These are phyloP conservation scores for Breviolum minutum DNA, from an alignment of 73 alveolate genomes.

Conservation along the genomic window DNA sequence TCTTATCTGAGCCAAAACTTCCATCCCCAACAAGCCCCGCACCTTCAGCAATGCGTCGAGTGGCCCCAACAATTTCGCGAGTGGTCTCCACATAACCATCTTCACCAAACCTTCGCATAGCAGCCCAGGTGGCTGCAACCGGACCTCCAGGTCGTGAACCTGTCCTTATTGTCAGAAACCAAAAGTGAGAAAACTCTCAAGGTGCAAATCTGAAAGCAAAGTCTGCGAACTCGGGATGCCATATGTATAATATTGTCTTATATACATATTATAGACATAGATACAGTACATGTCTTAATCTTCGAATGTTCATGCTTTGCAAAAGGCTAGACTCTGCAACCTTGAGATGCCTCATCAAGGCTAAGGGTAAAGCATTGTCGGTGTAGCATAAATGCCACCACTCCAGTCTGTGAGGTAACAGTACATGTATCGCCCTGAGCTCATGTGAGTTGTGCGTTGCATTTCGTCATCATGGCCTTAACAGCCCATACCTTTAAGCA, in stretches of 20 bases:
- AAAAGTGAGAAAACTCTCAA: neutral
- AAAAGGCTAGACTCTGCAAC: too few species aligned
- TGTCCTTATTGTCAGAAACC: constrained; percentile 49
- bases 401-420: constrained; percentile 98
- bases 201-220: neutral
- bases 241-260: too few species aligned
- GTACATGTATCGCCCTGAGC: constrained; percentile 96
- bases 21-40: neutral
- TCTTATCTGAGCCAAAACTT: neutral
- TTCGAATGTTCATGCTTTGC: too few species aligned
- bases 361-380: constrained; percentile 94
- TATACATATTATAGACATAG: neutral
- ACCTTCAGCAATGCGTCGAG: constrained; percentile 70
- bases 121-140: constrained; percentile 99
- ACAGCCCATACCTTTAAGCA: neutral
- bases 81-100: constrained; percentile 89
- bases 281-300: neutral
- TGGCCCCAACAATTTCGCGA: constrained; percentile 44
- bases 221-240: too few species aligned
- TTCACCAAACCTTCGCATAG: constrained; percentile 96
- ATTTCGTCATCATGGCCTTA: neutral
- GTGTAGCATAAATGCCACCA: constrained; percentile 99
- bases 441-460: neutral
- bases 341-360: neutral
- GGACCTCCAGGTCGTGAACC: constrained; percentile 99